Percentiles rank a stretch among this genome's conserved stretches.
phyloP scores from a whole-genome alignment of 805 yeast genomes.

The Ogataea trehaloabstinens region DNA sequence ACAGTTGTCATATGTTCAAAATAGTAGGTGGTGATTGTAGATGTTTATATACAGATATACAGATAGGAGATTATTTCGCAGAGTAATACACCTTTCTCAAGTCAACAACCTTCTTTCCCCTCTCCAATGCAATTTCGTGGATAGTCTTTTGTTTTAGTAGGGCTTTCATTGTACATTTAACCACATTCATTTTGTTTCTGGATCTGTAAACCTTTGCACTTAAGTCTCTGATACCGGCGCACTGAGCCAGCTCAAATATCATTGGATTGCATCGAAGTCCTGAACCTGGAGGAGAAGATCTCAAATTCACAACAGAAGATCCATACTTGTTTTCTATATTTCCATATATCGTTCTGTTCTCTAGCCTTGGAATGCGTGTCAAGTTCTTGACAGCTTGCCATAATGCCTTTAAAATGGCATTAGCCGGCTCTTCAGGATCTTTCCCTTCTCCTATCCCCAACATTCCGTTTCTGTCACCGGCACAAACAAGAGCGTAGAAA shows the following conservation, averaged over 20 bases:
- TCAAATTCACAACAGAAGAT: constrained; percentile 76
- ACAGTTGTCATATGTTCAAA: neutral
- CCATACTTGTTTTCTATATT: constrained; percentile 80
- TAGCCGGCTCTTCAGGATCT: constrained; percentile 70
- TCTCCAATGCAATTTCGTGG: constrained; percentile 82
- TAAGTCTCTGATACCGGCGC: constrained; percentile 91
- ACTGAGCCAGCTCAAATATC: constrained; percentile 85
- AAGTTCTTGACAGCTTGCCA: constrained; percentile 92
- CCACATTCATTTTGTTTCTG: constrained; percentile 92
- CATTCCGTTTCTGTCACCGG: constrained; percentile 92
- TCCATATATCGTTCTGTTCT: constrained; percentile 87
- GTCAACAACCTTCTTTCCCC: constrained; percentile 95
- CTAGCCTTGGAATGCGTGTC: constrained; percentile 78
- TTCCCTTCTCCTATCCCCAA: constrained; percentile 95
- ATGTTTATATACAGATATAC: neutral
- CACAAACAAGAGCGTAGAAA: constrained; percentile 80
- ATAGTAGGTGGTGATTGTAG: neutral
- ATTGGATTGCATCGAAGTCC: constrained; percentile 91
- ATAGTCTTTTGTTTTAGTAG: constrained; percentile 72
- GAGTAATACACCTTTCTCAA: constrained; percentile 83
- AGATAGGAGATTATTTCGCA: constrained; percentile 14
- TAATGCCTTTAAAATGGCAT: constrained; percentile 79
- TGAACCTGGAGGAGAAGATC: constrained; percentile 89
- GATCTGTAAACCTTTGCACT: constrained; percentile 90
- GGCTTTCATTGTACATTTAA: constrained; percentile 86